Evolutionary conservation across 1,284 basidiomycete species (phyloP).

Genomic region (Sporisorium iseilematis-ciliati): DNA sequence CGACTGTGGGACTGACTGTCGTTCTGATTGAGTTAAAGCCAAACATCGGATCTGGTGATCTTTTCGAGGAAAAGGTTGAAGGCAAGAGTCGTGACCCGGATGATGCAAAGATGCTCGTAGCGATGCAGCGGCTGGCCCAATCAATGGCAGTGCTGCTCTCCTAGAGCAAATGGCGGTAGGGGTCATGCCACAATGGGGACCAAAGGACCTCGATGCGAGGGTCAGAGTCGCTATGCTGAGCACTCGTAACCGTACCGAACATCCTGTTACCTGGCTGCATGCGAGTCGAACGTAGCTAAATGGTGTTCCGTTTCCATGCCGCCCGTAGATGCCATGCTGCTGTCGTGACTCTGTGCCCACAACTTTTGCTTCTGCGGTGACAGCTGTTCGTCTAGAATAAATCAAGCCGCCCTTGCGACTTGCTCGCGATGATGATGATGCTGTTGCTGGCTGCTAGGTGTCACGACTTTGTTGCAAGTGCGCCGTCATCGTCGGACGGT

Average conservation of each 20-base stretch:
- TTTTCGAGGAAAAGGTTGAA: too few species aligned
- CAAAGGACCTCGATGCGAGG: background rate
- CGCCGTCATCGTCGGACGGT: background rate
- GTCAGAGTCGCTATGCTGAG: background rate
- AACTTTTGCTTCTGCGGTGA: background rate
- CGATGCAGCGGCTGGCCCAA: too few species aligned
- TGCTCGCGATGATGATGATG: background rate
- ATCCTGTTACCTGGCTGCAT: background rate
- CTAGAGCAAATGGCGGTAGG: too few species aligned
- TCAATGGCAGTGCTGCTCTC: too few species aligned
- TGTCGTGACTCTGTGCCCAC: background rate
- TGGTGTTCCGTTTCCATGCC: background rate
- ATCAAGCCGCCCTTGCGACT: background rate
- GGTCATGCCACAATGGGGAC: too few species aligned
- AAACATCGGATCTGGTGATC: too few species aligned
- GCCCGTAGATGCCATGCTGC: background rate
- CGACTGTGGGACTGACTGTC: background rate
- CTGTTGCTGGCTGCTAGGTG: conserved; percentile 1
- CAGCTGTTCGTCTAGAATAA: background rate
- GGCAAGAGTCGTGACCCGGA: too few species aligned
- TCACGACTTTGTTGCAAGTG: background rate
- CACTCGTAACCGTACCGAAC: background rate
- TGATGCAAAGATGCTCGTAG: background rate
- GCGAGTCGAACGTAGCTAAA: background rate
- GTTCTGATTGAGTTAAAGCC: too few species aligned